A percentile compares a stretch with the other conserved stretches of the same genome.
phyloP scores from a whole-genome alignment of 805 yeast genomes.

The Isabelozyma pseudorhagii region DNA sequence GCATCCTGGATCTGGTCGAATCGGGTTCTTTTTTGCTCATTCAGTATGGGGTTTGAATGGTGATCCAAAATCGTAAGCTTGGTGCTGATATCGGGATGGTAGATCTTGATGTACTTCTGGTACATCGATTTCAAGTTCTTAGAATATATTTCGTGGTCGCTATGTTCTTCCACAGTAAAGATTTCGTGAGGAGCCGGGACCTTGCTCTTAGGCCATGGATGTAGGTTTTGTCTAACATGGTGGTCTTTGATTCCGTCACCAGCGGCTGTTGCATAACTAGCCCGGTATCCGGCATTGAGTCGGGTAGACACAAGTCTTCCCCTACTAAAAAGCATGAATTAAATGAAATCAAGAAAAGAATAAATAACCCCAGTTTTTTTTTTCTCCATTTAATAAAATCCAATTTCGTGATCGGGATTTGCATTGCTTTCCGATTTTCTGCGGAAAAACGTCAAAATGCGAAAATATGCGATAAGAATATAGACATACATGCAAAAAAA shows the following conservation, averaged over 20 bases:
- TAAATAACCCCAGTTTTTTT: too few relatives aligned
- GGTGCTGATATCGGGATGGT: constrained; percentile 71
- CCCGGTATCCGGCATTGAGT: neutral
- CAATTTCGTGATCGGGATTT: too few relatives aligned
- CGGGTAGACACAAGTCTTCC: neutral
- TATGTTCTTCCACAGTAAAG: constrained; percentile 38
- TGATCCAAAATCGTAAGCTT: constrained; percentile 21
- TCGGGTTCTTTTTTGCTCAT: constrained; percentile 27
- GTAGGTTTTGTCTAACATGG: constrained; percentile 25
- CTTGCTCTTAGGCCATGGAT: constrained; percentile 55
- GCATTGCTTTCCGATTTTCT: too few relatives aligned
- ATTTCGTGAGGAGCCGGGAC: constrained; percentile 73
- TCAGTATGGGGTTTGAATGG: constrained; percentile 26
- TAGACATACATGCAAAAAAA: too few relatives aligned
- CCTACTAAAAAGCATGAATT: neutral
- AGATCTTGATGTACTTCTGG: constrained; percentile 55
- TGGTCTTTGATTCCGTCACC: constrained; percentile 10
- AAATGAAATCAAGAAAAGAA: neutral
- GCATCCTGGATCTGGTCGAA: constrained; percentile 33
- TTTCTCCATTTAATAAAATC: too few relatives aligned
- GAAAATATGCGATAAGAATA: too few relatives aligned
- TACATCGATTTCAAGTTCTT: constrained; percentile 37
- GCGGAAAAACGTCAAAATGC: too few relatives aligned
- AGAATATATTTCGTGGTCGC: constrained; percentile 48
- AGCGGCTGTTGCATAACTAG: neutral